Percentiles rank a stretch among this genome's conserved stretches.
These are phyloP conservation scores for Collybiopsis luxurians DNA, from an alignment of 768 basidiomycete genomes.

Conservation along the genomic window DNA sequence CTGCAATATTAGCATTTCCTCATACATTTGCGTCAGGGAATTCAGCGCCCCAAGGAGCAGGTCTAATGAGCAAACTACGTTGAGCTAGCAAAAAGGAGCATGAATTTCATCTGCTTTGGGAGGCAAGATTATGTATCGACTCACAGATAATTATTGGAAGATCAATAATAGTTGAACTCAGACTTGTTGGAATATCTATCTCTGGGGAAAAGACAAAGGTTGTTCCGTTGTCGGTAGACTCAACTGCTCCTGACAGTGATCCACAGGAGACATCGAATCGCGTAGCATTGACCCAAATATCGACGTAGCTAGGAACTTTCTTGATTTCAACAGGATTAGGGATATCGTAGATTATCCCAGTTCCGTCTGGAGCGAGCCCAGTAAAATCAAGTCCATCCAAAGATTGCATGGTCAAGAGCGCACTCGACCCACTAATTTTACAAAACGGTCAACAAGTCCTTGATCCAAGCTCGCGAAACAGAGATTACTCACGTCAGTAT, in stretches of 20 bases:
- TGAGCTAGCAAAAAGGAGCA: too few relatives aligned
- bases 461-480: too few relatives aligned
- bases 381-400: neutral
- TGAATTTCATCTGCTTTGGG: neutral
- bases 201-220: neutral
- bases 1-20: neutral
- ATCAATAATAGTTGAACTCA: too few relatives aligned
- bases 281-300: neutral
- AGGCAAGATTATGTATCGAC: neutral
- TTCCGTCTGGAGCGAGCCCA: neutral
- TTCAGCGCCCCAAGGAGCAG: neutral
- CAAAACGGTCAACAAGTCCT: too few relatives aligned
- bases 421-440: neutral
- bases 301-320: neutral
- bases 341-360: conserved; percentile 1
- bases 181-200: neutral
- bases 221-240: too few relatives aligned
- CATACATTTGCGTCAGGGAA: too few relatives aligned
- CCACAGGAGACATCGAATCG: conserved; percentile 3
- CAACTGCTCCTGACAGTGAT: conserved; percentile 1
- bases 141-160: neutral
- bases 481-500: neutral
- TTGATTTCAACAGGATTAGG: neutral
- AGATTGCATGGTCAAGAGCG: conserved; percentile 3
- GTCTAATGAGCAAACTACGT: neutral